Evolutionary conservation across 345 rosid species (phyloP), one percentile per base, ranked within the genome.

Genomic region (Murraya paniculata): DNA sequence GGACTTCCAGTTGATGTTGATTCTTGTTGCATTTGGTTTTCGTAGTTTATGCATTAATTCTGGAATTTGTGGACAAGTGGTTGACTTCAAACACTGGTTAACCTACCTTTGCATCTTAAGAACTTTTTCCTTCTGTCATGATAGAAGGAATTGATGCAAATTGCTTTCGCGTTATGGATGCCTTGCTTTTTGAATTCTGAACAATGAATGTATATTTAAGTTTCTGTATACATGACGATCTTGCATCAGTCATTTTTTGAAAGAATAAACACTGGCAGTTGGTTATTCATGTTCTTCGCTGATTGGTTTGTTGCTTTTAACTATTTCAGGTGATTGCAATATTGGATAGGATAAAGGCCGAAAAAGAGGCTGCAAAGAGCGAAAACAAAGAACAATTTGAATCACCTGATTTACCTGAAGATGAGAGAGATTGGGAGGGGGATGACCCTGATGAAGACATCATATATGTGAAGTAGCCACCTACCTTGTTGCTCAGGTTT

Each of bases 361-460:
- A 89, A 84, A 86, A 90, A 80, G 81, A 88, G 68, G 77, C 16
- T 11, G 58, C 60, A 70, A 76, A 72, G 30, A 76, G 64, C 68
- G 77, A 21, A 71, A 80, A 84, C 56, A 87, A 81, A 31, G 86
- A 77, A 16, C 79, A 59, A 56, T 6, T 72, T 55, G 86, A 85
- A 38, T 48, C 83, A 61, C 77, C 86, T 45, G 88, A 83, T 59
- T 83, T 79, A 45, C 56, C 82, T 68, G 81, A 82, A 83, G 86
- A 79, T 76, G 89, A 87, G 48, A 78, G 62, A 27, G 92, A 88
- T 36, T 89, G 89, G 90, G 94, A 89, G n/a, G 89, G 79, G 3
- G 92, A 86, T 53, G 96, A 90, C 64, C 92, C 91, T 6, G 96
- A 95, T 22, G 97, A 88, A 82, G 94, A 85, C 76, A 86, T 95